These are phyloP conservation scores for Fraxinus greggii DNA, from an alignment of 305 asterid genomes.

Conservation along the genomic window DNA sequence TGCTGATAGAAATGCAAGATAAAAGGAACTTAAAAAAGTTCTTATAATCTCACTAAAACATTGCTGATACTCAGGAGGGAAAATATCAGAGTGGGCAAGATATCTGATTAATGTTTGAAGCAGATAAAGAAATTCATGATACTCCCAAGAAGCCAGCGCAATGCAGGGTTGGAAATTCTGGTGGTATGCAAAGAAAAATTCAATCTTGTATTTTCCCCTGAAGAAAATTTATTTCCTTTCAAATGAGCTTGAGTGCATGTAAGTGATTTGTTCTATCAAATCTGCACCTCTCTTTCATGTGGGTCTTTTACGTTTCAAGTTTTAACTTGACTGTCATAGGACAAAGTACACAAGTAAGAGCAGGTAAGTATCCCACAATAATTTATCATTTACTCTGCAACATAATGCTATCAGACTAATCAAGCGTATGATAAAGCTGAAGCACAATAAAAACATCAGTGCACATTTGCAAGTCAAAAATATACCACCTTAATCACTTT, in stretches of 20 bases:
- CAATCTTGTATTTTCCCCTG: conserved; percentile 16
- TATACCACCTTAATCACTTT: not conserved
- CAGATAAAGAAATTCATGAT: conserved; percentile 14
- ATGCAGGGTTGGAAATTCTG: not conserved
- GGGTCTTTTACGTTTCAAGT: not conserved
- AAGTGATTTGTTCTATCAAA: not conserved
- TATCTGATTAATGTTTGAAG: not conserved
- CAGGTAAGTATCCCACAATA: not conserved
- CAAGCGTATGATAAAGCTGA: not conserved
- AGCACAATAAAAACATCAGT: not conserved
- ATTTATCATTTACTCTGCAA: not conserved
- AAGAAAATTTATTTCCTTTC: not conserved
- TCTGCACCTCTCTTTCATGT: conserved; percentile 7
- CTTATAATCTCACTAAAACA: not conserved
- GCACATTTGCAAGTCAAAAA: not conserved
- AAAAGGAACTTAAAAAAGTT: not conserved
- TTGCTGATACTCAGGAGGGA: not conserved
- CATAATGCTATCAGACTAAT: not conserved
- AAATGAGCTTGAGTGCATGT: not conserved
- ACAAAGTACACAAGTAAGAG: not conserved
- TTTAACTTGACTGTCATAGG: not conserved
- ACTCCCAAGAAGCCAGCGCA: conserved; percentile 12
- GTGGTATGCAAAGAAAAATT: not conserved
- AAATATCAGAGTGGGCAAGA: not conserved
- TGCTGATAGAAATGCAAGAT: not conserved